Conservation (phyloP, 352 stramenopile genomes). For the Phytopythium montanum region DNA sequence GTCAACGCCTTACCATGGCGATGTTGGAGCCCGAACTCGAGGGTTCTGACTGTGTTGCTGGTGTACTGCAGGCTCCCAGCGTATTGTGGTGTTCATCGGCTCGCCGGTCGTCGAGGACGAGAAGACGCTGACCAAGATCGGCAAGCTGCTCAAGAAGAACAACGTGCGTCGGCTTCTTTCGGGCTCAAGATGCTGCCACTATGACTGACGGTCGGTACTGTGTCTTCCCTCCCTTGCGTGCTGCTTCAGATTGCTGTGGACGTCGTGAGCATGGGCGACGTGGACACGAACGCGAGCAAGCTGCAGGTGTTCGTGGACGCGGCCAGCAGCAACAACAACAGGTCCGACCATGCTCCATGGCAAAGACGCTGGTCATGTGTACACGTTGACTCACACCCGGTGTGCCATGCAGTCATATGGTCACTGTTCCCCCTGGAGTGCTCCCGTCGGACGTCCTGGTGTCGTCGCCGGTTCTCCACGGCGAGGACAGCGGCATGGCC, state of each 20-base stretch:
- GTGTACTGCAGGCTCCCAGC: slow-evolving; percentile 47
- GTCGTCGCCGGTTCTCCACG: slow-evolving; percentile 92
- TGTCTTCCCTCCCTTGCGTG: background rate
- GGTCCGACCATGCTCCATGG: slow-evolving; percentile 9
- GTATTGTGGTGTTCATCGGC: slow-evolving; percentile 97
- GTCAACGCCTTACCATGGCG: slow-evolving; percentile 3
- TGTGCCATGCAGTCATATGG: slow-evolving; percentile 83
- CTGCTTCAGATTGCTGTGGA: slow-evolving; percentile 92
- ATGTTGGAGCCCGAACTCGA: background rate
- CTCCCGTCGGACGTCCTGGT: slow-evolving; percentile 98
- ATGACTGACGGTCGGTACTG: background rate
- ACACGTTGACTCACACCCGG: background rate
- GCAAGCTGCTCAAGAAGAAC: slow-evolving; percentile 99
- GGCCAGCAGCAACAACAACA: slow-evolving; percentile 93
- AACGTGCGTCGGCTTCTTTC: slow-evolving; percentile 65
- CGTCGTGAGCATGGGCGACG: slow-evolving; percentile 96
- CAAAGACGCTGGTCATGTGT: background rate
- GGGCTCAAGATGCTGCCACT: background rate
- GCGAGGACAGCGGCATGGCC: slow-evolving; percentile 71
- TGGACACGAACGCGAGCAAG: slow-evolving; percentile 88
- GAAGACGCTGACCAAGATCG: slow-evolving; percentile 92
- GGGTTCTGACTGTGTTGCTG: background rate
- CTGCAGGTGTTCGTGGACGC: slow-evolving; percentile 90
- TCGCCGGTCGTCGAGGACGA: slow-evolving; percentile 91
- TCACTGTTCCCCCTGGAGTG: slow-evolving; percentile 95